These are phyloP conservation scores for Zygoascus ofunaensis DNA, from an alignment of 805 yeast genomes.

Conservation along the genomic window DNA sequence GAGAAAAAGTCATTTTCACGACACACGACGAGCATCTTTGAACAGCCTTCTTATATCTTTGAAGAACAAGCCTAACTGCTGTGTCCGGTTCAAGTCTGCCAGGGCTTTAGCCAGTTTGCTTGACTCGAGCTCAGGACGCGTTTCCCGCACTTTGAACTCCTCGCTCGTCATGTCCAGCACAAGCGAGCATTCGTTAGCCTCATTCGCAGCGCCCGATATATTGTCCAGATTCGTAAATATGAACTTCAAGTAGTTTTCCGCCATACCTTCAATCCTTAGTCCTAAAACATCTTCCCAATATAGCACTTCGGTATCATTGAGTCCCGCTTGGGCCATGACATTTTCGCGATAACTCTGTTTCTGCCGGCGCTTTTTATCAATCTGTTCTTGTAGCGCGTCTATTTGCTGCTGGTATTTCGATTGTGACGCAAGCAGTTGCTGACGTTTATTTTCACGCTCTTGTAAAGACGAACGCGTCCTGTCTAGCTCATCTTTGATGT, in stretches of 20 bases:
- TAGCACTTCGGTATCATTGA: conserved; percentile 43
- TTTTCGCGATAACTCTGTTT: conserved; percentile 31
- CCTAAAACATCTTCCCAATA: conserved; percentile 49
- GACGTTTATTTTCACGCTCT: conserved; percentile 18
- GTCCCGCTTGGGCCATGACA: conserved; percentile 33
- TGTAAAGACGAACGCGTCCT: conserved; percentile 21
- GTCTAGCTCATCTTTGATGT: conserved; percentile 21
- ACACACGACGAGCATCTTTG: conserved; percentile 7
- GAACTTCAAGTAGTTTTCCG: conserved; percentile 40
- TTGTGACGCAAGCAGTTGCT: conserved; percentile 18
- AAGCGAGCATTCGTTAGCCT: conserved; percentile 36
- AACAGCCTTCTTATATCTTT: conserved; percentile 23
- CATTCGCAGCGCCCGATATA: conserved; percentile 23
- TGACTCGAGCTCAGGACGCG: conserved; percentile 33
- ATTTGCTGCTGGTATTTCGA: conserved; percentile 23
- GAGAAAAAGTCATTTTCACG: neutral
- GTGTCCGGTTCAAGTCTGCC: conserved; percentile 17
- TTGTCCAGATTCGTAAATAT: conserved; percentile 42
- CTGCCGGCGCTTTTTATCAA: conserved; percentile 25
- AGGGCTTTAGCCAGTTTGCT: conserved; percentile 18
- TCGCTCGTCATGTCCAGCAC: conserved; percentile 40
- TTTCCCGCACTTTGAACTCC: conserved; percentile 27
- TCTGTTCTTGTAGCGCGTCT: conserved; percentile 27
- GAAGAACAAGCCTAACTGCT: conserved; percentile 22
- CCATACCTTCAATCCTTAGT: conserved; percentile 42